Evolutionary conservation across 2,329 filamentous ascomycete species (phyloP), one percentile per base, ranked within the genome.

Genomic region (Aspergillus nomiae): DNA sequence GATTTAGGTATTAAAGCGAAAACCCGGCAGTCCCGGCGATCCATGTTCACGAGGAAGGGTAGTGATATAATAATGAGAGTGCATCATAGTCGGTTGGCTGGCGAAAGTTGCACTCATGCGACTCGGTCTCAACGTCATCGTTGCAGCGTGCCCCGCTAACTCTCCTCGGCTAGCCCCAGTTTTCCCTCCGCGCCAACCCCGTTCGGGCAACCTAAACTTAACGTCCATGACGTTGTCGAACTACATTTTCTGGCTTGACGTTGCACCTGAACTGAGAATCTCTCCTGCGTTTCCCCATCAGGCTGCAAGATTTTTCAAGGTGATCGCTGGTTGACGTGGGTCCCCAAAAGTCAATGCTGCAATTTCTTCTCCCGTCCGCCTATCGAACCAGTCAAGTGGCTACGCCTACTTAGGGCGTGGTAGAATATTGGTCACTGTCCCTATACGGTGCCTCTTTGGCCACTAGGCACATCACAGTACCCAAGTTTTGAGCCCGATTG

Each of bases 81-180:
- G 67, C 64, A 69, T 65, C 63, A 68, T 68, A 12, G 21, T 28
- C n/a, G 16, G 38, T 36, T 36, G 38, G n/a, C 38, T n/a, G 38
- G 38, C 38, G 38, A 41, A 9, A 41, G 38, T 41, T 41, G 38
- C 38, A 41, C 19, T 63, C 61, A 61, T 61, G 24, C 56, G 43
- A 26, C 28, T 19, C 8, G 24, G 72, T 74, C 70, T 73, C 71
- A 69, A 76, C 74, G 74, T 76, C 74, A 76, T 76, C 56, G 63
- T 71, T 71, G 67, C 65, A 69, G 64, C n/a, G 12, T 56, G 59
- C 63, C 62, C 60, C 61, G 62, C 70, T 71, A 70, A 61, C 71
- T 61, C 56, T 36, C 64, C 56, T 58, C 55, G 70, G 58, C 63
- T 74, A 73, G 73, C 57, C 34, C 46, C 9, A 54, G 68, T 62